Evolutionary conservation across 176 grass and related monocot species (phyloP).

Genomic region (Raddia distichophylla): DNA sequence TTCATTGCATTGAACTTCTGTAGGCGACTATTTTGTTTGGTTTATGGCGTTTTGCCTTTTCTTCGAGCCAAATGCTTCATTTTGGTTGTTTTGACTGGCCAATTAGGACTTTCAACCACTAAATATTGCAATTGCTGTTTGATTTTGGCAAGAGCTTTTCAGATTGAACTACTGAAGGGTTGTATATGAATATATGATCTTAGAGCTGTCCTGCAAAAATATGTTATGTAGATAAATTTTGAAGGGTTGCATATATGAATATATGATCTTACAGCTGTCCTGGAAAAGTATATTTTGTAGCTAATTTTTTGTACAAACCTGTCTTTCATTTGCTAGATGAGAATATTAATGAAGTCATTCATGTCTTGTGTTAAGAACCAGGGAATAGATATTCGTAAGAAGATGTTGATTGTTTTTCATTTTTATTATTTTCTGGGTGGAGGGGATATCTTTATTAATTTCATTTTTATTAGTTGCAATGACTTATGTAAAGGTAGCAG

Average conservation of each 20-base stretch:
- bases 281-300: background rate
- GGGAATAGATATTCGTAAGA: constrained; percentile 11
- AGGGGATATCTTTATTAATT: background rate
- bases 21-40: background rate
- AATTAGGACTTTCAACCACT: background rate
- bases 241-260: background rate
- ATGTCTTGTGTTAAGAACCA: constrained; percentile 20
- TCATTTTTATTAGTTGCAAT: background rate
- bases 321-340: background rate
- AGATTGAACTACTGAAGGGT: background rate
- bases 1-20: constrained; percentile 21
- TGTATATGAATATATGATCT: background rate
- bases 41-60: too few relatives aligned
- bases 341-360: constrained; percentile 27
- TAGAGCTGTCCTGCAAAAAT: background rate
- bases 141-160: constrained; percentile 12
- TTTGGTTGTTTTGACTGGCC: constrained; percentile 4
- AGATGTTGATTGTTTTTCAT: background rate
- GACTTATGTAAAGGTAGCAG: constrained; percentile 21
- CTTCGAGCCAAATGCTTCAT: too few relatives aligned
- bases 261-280: background rate
- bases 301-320: background rate
- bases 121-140: background rate
- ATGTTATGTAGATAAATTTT: constrained; percentile 5
- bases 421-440: background rate